phyloP scores from a whole-genome alignment of 108 stramenopile species.

The Skeletonema costatum region DNA sequence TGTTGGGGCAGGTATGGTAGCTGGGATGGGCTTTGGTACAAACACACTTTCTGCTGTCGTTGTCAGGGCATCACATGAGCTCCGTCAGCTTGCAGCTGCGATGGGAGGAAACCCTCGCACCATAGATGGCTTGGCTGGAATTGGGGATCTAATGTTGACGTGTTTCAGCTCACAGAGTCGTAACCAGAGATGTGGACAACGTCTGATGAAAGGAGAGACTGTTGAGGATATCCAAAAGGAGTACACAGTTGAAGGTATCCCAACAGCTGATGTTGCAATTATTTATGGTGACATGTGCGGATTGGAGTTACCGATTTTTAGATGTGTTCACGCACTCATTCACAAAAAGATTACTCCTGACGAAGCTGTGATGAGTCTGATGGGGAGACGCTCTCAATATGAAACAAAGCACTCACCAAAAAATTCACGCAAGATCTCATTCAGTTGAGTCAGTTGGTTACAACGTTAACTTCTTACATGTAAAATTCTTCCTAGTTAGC shows the following conservation, averaged over 20 bases:
- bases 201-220: constrained; percentile 76
- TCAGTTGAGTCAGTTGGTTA: not conserved
- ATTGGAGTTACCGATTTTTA: constrained; percentile 72
- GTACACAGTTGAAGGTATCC: constrained; percentile 71
- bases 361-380: constrained; percentile 41
- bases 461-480: not conserved
- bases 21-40: constrained; percentile 78
- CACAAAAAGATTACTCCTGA: constrained; percentile 54
- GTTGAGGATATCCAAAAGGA: constrained; percentile 67
- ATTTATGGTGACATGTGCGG: constrained; percentile 71
- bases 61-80: constrained; percentile 76
- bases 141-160: constrained; percentile 90
- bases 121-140: constrained; percentile 74
- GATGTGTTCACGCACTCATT: constrained; percentile 56
- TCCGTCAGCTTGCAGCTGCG: constrained; percentile 61
- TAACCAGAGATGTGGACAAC: constrained; percentile 74
- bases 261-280: constrained; percentile 76
- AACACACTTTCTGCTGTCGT: constrained; percentile 88
- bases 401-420: constrained; percentile 3
- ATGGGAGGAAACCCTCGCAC: constrained; percentile 83
- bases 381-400: constrained; percentile 31
- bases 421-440: not conserved
- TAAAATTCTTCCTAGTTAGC: constrained; percentile 1
- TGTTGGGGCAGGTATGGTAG: constrained; percentile 64
- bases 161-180: constrained; percentile 76